Conservation (phyloP, 208 protist species). For the Leptomonas pyrrhocoris region DNA sequence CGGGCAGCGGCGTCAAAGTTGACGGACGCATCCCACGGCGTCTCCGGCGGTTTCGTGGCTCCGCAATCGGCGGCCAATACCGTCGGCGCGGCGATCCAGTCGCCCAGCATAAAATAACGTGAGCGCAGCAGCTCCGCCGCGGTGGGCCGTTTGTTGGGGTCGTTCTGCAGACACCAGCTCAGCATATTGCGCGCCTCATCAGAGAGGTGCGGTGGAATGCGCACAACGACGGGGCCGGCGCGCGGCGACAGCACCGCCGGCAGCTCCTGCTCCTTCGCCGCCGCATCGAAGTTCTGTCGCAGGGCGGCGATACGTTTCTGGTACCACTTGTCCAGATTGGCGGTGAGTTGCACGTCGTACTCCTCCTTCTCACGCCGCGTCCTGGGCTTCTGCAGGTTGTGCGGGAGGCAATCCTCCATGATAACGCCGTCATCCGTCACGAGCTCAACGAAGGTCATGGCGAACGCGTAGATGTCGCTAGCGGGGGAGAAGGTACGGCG, state of each 20-base stretch:
- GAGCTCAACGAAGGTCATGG: slow-evolving; percentile 86
- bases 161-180: slow-evolving; percentile 54
- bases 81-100: slow-evolving; percentile 56
- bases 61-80: slow-evolving; percentile 10
- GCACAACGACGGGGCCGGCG: slow-evolving; percentile 30
- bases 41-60: slow-evolving; percentile 34
- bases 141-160: slow-evolving; percentile 58
- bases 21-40: slow-evolving; percentile 51
- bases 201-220: slow-evolving; percentile 63
- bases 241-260: slow-evolving; percentile 25
- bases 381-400: slow-evolving; percentile 26
- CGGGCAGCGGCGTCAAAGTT: slow-evolving; percentile 46
- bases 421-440: slow-evolving; percentile 49
- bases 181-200: slow-evolving; percentile 70
- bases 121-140: slow-evolving; percentile 66
- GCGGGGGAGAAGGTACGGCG: slow-evolving; percentile 50
- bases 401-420: slow-evolving; percentile 52
- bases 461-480: slow-evolving; percentile 83
- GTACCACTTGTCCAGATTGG: slow-evolving; percentile 54
- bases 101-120: slow-evolving; percentile 75
- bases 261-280: slow-evolving; percentile 39
- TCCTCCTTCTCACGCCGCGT: slow-evolving; percentile 44
- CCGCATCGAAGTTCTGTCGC: slow-evolving; percentile 23
- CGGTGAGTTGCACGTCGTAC: slow-evolving; percentile 39
- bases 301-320: slow-evolving; percentile 25